Percentiles rank a stretch among this genome's conserved stretches.
phyloP scores from a whole-genome alignment of 768 basidiomycete genomes.

The Serendipita sp. region DNA sequence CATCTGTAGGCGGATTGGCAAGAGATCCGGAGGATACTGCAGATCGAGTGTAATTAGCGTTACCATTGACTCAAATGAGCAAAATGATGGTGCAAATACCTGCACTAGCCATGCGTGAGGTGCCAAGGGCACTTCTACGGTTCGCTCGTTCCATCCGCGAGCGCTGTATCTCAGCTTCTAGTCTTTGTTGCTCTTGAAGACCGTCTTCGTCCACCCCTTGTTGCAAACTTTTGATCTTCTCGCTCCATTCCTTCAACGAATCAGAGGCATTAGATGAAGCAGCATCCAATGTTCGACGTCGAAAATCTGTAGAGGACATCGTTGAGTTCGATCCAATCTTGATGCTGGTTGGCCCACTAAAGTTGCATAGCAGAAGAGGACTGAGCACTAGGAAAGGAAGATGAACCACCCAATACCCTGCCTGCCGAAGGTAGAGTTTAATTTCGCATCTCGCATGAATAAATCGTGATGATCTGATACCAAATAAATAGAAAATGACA shows the following conservation, averaged over 20 bases:
- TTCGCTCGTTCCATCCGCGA: conserved; percentile 20
- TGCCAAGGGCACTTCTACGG: conserved; percentile 34
- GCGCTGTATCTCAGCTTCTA: conserved; percentile 34
- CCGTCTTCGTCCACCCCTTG: conserved; percentile 69
- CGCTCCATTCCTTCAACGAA: conserved; percentile 46
- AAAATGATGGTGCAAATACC: background rate
- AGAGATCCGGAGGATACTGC: background rate
- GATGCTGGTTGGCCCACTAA: no score
- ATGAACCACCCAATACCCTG: no score
- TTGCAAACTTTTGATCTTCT: conserved; percentile 63
- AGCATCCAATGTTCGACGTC: background rate
- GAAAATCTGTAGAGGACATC: background rate
- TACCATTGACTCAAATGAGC: background rate
- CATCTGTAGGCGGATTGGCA: background rate
- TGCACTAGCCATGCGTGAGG: conserved; percentile 12
- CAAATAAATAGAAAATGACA: no score
- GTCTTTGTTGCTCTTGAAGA: conserved; percentile 53
- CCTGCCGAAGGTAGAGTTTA: no score
- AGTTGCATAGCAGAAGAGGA: no score
- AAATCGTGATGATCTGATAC: no score
- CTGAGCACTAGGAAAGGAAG: no score
- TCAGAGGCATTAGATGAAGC: background rate
- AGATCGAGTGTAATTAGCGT: background rate
- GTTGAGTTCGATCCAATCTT: background rate
- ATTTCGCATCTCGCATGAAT: no score